Base-by-base conservation (phyloP, 2,329 filamentous ascomycete species). In the Botrytis byssoidea region DNA sequence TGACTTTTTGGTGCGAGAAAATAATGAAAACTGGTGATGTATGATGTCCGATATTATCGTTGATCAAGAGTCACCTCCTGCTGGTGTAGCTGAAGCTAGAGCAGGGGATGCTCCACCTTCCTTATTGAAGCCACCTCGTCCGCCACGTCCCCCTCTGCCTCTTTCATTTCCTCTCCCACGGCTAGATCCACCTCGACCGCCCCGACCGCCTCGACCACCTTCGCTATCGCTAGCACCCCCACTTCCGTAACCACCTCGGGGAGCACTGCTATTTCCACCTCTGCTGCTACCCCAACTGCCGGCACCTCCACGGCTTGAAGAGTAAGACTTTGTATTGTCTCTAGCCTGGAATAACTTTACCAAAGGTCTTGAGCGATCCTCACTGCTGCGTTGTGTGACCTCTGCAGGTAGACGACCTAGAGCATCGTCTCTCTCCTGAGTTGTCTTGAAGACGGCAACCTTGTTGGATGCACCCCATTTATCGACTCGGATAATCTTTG, bases 321-420 rank as follows among this genome's bases (percentile, higher is more conserved):
- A 83, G 76, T 86, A 89, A 37, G 85, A 80, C 79, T 87, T 88
- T 73, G 79, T 82, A 74, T 80, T 82, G 78, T 88, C 88, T 77
- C 89, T 90, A 65, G 92, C 91, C 80, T 93, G 89, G 84, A 94
- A 97, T 80, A 94, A 89, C 85, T 94, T 94, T 75, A 97, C 90
- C 73, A 93, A 88, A 22, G 94, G 93, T 83, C 92, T 93, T 76
- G 91, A 92, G 76, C 93, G 90, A 76, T 94, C 92, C 79, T 91
- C 91, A 46, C 89, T 81, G 72, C 82, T 87, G 76, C 89, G 88
- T 76, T 90, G 92, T 86, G 95, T 95, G 79, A 91, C 87, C 61
- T 96, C 93, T 22, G 91, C 87, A 8, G 93, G 89, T 74, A 97
- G 87, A 76, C 90, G 90, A 60, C 90, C 88, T 80, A 97, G 87